Base-by-base conservation (phyloP, 2,329 filamentous ascomycete species). In the Hypoxylon sp. region DNA sequence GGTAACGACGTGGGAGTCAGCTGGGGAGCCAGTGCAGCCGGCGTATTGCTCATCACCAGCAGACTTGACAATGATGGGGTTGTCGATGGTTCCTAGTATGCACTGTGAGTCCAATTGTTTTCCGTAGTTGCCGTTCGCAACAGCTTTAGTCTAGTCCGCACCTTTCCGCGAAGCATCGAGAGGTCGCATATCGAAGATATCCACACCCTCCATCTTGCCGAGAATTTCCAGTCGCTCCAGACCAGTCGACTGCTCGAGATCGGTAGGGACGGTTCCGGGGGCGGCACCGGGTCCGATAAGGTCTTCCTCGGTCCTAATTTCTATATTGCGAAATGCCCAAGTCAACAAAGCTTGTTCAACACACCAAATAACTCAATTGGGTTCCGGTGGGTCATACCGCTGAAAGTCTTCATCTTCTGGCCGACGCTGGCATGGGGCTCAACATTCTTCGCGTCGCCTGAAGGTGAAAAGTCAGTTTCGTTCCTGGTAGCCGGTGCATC, bases 201-300 rank as follows among this genome's bases (percentile, higher is more conserved):
- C 96, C 78, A 98, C 86, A 74, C 96, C 94, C 87, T 98, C 94
- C 92, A 98, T 97, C 90, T 99, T 99, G 84, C 96, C 96, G 81
- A 99, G 88, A 79, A 99, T 96, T 85, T 99, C 96, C 76, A 99
- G 89, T 89, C 96, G 94, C 88, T 99, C 96, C 68, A 98, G 88
- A 92, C 96, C 96, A 76, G 96, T 98, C 67, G 96, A 85, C 84
- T 99, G 96, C 83, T 98, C 94, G 80, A 97, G 83, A 84, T 99
- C 96, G 84, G 93, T 97, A 74, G 96, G 94, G 74, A 99, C 86
- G 81, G 92, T 92, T 80, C 96, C 95, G 73, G 90, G 84, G 76
- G 88, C 82, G 77, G 92, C 94, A 86, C 96, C 96, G 35, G 94
- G 92, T 72, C 92, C 88, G 73, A 97, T 75, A 67, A 99, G 92